Base-by-base conservation (phyloP, 2,329 filamentous ascomycete species). In the Aspergillus carbonarius region DNA sequence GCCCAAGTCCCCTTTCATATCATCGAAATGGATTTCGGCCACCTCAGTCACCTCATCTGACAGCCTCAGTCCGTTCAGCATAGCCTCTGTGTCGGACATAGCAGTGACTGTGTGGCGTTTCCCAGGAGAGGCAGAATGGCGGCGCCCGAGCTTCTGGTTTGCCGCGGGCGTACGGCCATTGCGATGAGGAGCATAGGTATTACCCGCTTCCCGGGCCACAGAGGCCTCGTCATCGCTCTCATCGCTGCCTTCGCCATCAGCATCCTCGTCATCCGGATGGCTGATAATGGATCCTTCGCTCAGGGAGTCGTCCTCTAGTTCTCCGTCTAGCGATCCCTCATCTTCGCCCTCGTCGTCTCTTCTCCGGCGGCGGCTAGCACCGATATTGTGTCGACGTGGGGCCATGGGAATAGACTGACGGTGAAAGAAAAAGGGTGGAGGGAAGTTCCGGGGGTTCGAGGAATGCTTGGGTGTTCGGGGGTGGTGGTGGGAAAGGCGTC, bases 201-300 rank as follows among this genome's bases (percentile, higher is more conserved):
- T 67, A 58, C 63, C 58, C 39, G 58, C 54, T 51, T 67, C 63
- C 56, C 64, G 64, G 49, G 67, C 62, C n/a, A 57, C 62, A 44
- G 71, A 71, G 53, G 72, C 74, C 61, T 82, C 82, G 55, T 78
- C 73, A 39, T 83, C 83, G 66, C 82, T 85, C 52, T 79, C 76
- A 67, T 86, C 83, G 68, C 82, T 85, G 63, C 81, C 82, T 70
- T 85, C 83, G n/a, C 76, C 81, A 68, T 85, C 83, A 57, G 80
- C 83, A 68, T 86, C 82, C 62, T 86, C 82, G 57, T 83, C 82
- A 53, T 85, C 84, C 47, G 78, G 77, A 60, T 85, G 82, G 65
- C 80, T 87, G 62, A 81, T 77, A 20, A 79, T 74, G 12, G 85
- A 87, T 37, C 78, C 81, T 70, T 88, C 86, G 71, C 84, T 88